These are phyloP conservation scores for Talaromyces sp. DNA, from an alignment of 2,329 filamentous ascomycete species.

Conservation along the genomic window DNA sequence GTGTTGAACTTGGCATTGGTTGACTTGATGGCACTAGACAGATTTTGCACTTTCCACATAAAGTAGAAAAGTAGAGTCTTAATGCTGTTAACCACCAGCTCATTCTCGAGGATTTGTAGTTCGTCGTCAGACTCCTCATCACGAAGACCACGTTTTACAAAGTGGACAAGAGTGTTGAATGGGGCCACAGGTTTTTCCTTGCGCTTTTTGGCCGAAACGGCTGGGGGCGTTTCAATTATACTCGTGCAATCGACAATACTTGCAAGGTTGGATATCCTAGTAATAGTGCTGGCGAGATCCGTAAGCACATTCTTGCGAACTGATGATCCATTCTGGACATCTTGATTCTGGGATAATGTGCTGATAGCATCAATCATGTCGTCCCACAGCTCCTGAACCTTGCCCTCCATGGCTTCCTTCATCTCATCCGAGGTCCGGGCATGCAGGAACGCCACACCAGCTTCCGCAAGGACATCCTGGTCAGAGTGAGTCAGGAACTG, in stretches of 20 bases:
- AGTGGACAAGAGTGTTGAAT: constrained; percentile 65
- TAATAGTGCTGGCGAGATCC: constrained; percentile 67
- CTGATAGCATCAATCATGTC: constrained; percentile 70
- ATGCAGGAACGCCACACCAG: constrained; percentile 74
- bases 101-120: constrained; percentile 72
- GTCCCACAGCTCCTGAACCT: constrained; percentile 81
- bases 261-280: constrained; percentile 76
- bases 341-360: constrained; percentile 64
- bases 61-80: constrained; percentile 82
- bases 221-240: constrained; percentile 59
- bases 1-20: constrained; percentile 56
- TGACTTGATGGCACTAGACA: constrained; percentile 52
- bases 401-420: constrained; percentile 76
- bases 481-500: constrained; percentile 94
- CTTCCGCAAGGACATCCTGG: constrained; percentile 77
- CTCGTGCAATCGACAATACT: constrained; percentile 74
- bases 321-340: constrained; percentile 67
- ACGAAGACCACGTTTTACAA: constrained; percentile 70
- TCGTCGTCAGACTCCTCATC: constrained; percentile 61
- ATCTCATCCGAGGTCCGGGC: constrained; percentile 83
- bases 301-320: constrained; percentile 62
- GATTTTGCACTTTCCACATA: constrained; percentile 77
- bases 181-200: constrained; percentile 37
- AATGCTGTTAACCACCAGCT: constrained; percentile 70
- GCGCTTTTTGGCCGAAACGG: constrained; percentile 31